Conservation (phyloP, 371 early-diverging fungal species). For the Chytridiales sp. region DNA sequence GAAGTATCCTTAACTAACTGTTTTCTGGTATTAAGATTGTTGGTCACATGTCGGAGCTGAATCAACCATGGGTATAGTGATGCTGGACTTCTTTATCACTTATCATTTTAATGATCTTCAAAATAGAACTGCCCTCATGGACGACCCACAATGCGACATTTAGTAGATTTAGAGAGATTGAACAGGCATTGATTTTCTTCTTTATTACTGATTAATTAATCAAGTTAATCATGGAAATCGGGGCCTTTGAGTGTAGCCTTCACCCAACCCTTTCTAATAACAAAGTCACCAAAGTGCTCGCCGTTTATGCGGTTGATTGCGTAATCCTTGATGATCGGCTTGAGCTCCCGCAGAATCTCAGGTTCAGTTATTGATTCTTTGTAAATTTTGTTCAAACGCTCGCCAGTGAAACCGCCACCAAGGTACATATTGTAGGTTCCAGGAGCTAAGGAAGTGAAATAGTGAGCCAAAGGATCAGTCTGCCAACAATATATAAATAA, state of each 20-base stretch:
- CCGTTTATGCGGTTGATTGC: slow-evolving; percentile 67
- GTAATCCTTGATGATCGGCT: slow-evolving; percentile 78
- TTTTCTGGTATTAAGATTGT: slow-evolving; percentile 53
- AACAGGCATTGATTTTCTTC: too few relatives aligned
- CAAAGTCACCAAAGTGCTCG: slow-evolving; percentile 92
- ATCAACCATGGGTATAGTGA: slow-evolving; percentile 85
- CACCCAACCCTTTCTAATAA: slow-evolving; percentile 81
- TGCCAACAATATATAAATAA: not conserved
- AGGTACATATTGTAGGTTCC: slow-evolving; percentile 91
- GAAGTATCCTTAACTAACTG: slow-evolving; percentile 7
- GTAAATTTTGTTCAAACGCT: slow-evolving; percentile 85
- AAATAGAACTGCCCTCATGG: slow-evolving; percentile 97
- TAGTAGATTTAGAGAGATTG: too few relatives aligned
- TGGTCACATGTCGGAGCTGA: slow-evolving; percentile 71
- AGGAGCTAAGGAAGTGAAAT: slow-evolving; percentile 53
- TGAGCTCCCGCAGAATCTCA: slow-evolving; percentile 74
- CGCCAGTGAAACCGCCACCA: slow-evolving; percentile 86
- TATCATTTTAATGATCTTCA: not conserved
- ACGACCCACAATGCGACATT: slow-evolving; percentile 91
- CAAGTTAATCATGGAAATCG: slow-evolving; percentile 40
- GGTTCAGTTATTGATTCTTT: slow-evolving; percentile 83
- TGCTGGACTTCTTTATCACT: not conserved
- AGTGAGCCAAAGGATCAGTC: not conserved
- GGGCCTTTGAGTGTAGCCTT: slow-evolving; percentile 50
- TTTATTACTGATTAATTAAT: slow-evolving; percentile 1